Conservation (phyloP, 2,329 filamentous ascomycete species). For the Trichoderma endophyticum region DNA sequence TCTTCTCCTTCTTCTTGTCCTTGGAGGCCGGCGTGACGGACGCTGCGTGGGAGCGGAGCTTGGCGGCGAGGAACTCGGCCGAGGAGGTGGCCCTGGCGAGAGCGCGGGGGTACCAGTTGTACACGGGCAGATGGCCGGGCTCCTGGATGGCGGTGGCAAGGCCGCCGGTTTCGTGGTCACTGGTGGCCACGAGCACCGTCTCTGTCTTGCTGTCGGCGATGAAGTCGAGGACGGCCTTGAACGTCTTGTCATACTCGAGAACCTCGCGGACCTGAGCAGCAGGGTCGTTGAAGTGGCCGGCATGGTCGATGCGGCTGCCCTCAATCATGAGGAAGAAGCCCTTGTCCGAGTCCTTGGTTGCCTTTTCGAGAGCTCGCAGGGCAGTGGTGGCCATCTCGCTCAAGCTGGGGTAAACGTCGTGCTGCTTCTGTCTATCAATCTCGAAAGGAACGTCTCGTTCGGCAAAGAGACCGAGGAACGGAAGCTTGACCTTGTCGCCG, state of each 20-base stretch:
- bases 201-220: slow-evolving; percentile 69
- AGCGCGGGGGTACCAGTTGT: slow-evolving; percentile 77
- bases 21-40: slow-evolving; percentile 27
- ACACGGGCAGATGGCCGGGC: slow-evolving; percentile 52
- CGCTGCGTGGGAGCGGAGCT: slow-evolving; percentile 60
- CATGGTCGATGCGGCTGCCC: slow-evolving; percentile 92
- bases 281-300: slow-evolving; percentile 81
- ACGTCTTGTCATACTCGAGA: slow-evolving; percentile 87
- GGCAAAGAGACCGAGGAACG: slow-evolving; percentile 83
- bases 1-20: not conserved
- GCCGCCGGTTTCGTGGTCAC: slow-evolving; percentile 95
- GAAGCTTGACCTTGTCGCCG: slow-evolving; percentile 68
- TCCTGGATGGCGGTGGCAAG: slow-evolving; percentile 73
- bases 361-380: slow-evolving; percentile 72
- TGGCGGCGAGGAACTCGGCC: slow-evolving; percentile 64
- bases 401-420: slow-evolving; percentile 79
- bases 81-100: slow-evolving; percentile 76
- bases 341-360: slow-evolving; percentile 78
- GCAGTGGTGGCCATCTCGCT: slow-evolving; percentile 89
- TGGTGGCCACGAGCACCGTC: slow-evolving; percentile 82
- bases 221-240: slow-evolving; percentile 80
- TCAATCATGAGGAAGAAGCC: slow-evolving; percentile 99
- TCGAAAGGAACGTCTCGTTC: slow-evolving; percentile 84
- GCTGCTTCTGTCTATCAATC: slow-evolving; percentile 77
- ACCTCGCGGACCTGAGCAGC: slow-evolving; percentile 87